Base-by-base conservation (phyloP, 176 grass and related monocot genomes). In the Carex kokanica region DNA sequence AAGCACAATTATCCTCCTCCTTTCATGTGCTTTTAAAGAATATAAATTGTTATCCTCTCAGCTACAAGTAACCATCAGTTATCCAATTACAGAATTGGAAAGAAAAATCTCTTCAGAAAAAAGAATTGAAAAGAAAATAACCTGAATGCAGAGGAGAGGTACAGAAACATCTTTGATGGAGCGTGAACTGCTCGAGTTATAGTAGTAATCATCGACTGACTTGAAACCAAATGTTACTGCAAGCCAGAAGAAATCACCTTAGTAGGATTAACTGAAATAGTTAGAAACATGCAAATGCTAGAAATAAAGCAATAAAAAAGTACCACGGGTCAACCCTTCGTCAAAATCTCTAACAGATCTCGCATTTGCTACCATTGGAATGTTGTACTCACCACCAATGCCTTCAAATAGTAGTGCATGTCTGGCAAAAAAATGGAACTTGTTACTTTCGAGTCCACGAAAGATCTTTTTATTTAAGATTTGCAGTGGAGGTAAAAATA, bases 211-310 rank as follows among this genome's bases (percentile, higher is more conserved):
- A 91, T 98, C 96, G 60, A 90, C 92, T 21, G 95, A 98, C 74
- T 91, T 95, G 86, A 98, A 98, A 86, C 95, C 95, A 98, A 98
- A 98, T 67, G 95, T 95, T 84, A 98, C 95, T 95, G 87, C 82
- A 87, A 54, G 16, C 3, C 38, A n/a, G 66, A 27, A 43, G 72
- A 83, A 79, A 25, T 85, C 25, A 55, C 14, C 32, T 79, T 85
- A 74, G 59, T 83, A 67, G 43, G 60, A 15, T 21, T 66, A 71
- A 20, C 24, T 72, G 21, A 54, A 8, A 75, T 73, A 53, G 54
- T 75, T 54, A 54, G 21, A 75, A 75, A 12, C 47, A 53, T 15
- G 72, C 47, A 77, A 5, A 17, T 73, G 24, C 24, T 58, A 75
- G 60, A 86, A 47, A 31, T 23, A 25, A 10, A 31, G 79, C 34